These are phyloP conservation scores for Rusavskia elegans DNA, from an alignment of 495 filamentous ascomycete genomes.

Conservation along the genomic window DNA sequence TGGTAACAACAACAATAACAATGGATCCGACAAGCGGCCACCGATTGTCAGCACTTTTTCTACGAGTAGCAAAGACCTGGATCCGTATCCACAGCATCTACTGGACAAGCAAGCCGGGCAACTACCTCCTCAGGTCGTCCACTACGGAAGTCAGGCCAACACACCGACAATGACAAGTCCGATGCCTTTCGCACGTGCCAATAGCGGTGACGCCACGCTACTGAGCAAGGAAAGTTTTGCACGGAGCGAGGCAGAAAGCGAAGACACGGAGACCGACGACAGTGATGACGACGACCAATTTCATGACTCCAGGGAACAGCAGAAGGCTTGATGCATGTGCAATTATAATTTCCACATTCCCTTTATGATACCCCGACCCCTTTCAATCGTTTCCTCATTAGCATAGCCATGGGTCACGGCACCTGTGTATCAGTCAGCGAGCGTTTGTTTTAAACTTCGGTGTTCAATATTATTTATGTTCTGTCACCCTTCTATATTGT, in stretches of 20 bases:
- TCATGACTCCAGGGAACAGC: not conserved
- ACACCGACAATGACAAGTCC: slow-evolving; percentile 31
- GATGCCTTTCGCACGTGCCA: not conserved
- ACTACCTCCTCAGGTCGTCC: slow-evolving; percentile 42
- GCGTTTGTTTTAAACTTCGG: not conserved
- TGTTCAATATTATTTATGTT: not conserved
- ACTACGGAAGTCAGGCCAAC: slow-evolving; percentile 46
- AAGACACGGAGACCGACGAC: slow-evolving; percentile 1
- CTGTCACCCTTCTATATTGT: no score
- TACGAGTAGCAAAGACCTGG: slow-evolving; percentile 57
- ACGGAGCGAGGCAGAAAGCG: not conserved
- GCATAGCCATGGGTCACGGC: no score
- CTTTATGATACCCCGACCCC: slow-evolving; percentile 8
- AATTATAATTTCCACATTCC: slow-evolving; percentile 1
- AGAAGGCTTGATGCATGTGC: not conserved
- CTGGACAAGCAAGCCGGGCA: slow-evolving; percentile 41
- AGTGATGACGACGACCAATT: not conserved
- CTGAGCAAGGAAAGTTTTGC: not conserved
- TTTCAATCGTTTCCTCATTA: not conserved
- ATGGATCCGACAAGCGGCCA: slow-evolving; percentile 38
- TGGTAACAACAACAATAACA: slow-evolving; percentile 21
- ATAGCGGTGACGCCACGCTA: not conserved
- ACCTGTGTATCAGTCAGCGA: no score
- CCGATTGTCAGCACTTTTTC: slow-evolving; percentile 60
- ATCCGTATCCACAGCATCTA: slow-evolving; percentile 52